A percentile compares a stretch with the other conserved stretches of the same genome.
These are phyloP conservation scores for Phoma sp. DNA, from an alignment of 2,329 filamentous ascomycete genomes.

Conservation along the genomic window DNA sequence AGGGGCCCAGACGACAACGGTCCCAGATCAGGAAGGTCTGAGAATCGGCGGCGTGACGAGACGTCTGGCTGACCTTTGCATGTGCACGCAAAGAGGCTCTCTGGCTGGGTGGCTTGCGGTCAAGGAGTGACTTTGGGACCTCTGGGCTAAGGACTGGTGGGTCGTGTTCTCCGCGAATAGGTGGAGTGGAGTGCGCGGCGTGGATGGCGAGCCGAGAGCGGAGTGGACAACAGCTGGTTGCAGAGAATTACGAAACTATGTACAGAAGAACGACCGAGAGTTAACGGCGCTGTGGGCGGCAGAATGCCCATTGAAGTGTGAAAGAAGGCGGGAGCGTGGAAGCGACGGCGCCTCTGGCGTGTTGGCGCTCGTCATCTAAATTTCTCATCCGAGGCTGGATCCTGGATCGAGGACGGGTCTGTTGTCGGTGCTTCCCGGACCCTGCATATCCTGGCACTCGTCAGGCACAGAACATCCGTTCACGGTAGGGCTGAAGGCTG, in stretches of 20 bases:
- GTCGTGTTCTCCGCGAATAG: conserved; percentile 17
- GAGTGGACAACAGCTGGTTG: conserved; percentile 12
- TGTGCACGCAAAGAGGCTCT: conserved; percentile 26
- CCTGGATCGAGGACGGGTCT: conserved; percentile 2
- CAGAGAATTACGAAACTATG: conserved; percentile 4
- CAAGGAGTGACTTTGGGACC: conserved; percentile 10
- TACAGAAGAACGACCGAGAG: conserved; percentile 8
- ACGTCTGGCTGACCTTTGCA: conserved; percentile 30
- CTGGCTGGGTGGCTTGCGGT: conserved; percentile 26
- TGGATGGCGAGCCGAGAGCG: conserved; percentile 14
- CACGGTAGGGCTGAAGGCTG: conserved; percentile 3
- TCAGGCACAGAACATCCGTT: conserved; percentile 16
- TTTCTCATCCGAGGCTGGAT: conserved; percentile 15
- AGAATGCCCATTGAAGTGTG: conserved; percentile 5
- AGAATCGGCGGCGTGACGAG: conserved; percentile 12
- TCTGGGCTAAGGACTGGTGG: conserved; percentile 8
- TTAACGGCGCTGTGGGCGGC: conserved; percentile 1
- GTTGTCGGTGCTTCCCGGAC: conserved; percentile 10
- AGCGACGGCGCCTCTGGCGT: conserved; percentile 11
- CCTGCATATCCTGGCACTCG: conserved; percentile 6
- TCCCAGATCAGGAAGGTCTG: conserved; percentile 22
- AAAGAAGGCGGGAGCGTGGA: conserved; percentile 13
- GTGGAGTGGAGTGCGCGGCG: conserved; percentile 12
- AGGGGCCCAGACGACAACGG: conserved; percentile 16
- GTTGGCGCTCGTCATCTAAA: conserved; percentile 20